Evolutionary conservation across 306 rosid genomes (phyloP).

Genomic region (Glycyrrhiza uralensis): DNA sequence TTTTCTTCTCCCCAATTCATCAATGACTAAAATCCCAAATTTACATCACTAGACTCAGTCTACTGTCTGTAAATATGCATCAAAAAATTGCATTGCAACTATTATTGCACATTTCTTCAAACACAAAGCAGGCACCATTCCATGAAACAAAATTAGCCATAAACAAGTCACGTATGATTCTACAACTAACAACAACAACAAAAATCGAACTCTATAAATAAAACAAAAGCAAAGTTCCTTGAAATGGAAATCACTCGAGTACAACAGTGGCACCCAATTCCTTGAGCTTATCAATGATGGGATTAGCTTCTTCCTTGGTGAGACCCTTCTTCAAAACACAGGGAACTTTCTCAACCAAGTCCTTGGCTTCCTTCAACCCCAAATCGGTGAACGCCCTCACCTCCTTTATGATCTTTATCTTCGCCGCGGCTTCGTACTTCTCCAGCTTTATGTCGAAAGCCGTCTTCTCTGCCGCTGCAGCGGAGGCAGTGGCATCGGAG

Average conservation of each 20-base stretch:
- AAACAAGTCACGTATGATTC: neutral
- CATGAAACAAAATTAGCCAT: neutral
- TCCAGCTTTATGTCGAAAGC: constrained; percentile 45
- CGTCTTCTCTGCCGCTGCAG: constrained; percentile 26
- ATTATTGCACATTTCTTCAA: neutral
- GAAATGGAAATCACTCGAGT: constrained; percentile 27
- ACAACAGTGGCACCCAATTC: constrained; percentile 48
- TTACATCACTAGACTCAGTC: neutral
- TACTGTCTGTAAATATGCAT: neutral
- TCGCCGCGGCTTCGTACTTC: constrained; percentile 43
- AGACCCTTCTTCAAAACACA: constrained; percentile 50
- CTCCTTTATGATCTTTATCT: constrained; percentile 52
- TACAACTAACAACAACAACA: neutral
- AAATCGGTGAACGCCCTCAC: constrained; percentile 50
- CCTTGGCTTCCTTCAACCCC: constrained; percentile 54
- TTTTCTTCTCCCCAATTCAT: neutral
- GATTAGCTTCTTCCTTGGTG: constrained; percentile 40
- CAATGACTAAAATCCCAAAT: neutral
- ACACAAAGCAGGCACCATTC: neutral
- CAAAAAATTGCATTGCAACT: neutral
- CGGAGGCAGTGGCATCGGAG: neutral
- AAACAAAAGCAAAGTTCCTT: neutral
- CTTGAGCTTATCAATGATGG: constrained; percentile 41
- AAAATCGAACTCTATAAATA: too few relatives aligned
- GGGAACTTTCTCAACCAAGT: constrained; percentile 49